phyloP scores from a whole-genome alignment of 305 asterid genomes.

The Fraxinus platypoda region DNA sequence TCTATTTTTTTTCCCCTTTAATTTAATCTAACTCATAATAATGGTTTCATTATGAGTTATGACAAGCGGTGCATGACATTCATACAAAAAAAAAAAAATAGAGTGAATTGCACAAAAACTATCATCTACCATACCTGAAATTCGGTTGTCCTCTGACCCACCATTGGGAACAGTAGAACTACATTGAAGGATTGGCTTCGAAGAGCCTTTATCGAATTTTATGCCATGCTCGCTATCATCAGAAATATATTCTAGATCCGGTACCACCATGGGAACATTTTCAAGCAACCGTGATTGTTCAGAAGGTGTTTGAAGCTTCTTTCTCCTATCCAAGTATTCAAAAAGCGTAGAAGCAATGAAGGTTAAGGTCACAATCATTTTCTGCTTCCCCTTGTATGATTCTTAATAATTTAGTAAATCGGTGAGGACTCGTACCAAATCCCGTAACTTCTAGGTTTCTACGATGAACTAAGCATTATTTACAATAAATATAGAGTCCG shows the following conservation, averaged over 20 bases:
- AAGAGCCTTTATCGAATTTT: slow-evolving; percentile 27
- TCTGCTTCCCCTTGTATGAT: neutral
- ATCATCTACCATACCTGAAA: slow-evolving; percentile 32
- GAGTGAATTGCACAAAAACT: neutral
- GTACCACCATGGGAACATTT: slow-evolving; percentile 45
- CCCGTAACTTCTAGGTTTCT: neutral
- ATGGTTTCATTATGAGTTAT: neutral
- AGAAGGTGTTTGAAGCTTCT: slow-evolving; percentile 38
- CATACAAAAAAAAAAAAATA: neutral
- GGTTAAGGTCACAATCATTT: slow-evolving; percentile 39
- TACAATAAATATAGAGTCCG: neutral
- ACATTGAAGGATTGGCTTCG: slow-evolving; percentile 20
- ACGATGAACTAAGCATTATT: neutral
- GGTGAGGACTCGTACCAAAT: neutral
- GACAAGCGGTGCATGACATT: neutral
- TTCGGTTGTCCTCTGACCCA: slow-evolving; percentile 13
- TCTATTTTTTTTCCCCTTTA: neutral
- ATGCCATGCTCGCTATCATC: slow-evolving; percentile 23
- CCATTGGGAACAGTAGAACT: slow-evolving; percentile 6
- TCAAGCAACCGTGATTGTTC: slow-evolving; percentile 38
- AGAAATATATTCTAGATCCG: slow-evolving; percentile 33
- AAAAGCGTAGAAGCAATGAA: slow-evolving; percentile 28
- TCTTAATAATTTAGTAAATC: neutral
- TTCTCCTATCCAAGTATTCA: slow-evolving; percentile 40
- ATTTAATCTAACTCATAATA: neutral